Evolutionary conservation across 1,139 yeast species (phyloP), one percentile per base, ranked within the genome.

Genomic region (Hansenula sp.): DNA sequence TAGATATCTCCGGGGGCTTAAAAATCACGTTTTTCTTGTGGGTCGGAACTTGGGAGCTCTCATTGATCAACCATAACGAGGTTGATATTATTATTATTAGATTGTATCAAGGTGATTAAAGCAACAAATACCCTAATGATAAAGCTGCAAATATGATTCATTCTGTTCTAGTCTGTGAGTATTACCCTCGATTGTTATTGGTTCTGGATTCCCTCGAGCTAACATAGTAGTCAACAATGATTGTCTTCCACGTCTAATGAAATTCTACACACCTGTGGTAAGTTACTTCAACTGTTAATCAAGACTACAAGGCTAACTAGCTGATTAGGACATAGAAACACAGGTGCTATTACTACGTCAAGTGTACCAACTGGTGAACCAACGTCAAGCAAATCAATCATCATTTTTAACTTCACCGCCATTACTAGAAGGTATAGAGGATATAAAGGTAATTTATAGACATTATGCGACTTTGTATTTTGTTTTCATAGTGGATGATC

Each of bases 391-490:
- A n/a, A 71, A 75, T 34, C 89, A 84, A 53, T 84, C 96, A 51
- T 83, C 90, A 24, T 87, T 87, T 57, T 70, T 87, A 28, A 82
- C 92, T 0, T 88, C 90, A 2, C 92, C 95, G 3, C 79, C 87
- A 18, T 64, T 86, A 39, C 65, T 86, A 33, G 87, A 81, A 43
- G 88, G 80, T 36, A 66, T 80, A 47, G 86, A 82, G 17, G 90
- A 82, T 46, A 86, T 92, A 48, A 82, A 89, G 46, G 96, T 92
- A 44, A 90, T 92, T 27, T 92, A 92, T 64, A 74, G 97, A 46
- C 95, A 89, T 57, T 92, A 90, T 58, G 97, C 98, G 16, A 90
- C 98, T 0, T 68, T 92, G 24, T 92, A 87, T 62, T 92, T 92
- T 66, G 96, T 94, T 27, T 89, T 94, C 59, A 81, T 94, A 32